Conservation (phyloP, 371 early-diverging fungal species). For the Mortierella sp. region DNA sequence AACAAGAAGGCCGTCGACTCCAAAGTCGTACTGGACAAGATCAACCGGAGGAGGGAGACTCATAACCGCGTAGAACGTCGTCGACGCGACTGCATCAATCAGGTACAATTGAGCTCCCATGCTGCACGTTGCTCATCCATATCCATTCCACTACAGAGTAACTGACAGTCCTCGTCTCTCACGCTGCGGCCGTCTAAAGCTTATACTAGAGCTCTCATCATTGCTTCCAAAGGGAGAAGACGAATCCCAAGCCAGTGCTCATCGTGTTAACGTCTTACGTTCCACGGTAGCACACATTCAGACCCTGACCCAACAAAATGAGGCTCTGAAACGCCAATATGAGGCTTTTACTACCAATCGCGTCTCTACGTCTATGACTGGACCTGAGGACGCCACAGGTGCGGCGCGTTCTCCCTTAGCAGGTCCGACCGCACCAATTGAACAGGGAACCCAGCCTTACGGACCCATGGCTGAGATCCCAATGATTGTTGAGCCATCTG, state of each 20-base stretch:
- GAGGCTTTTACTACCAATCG: slow-evolving; percentile 8
- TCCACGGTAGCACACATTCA: slow-evolving; percentile 61
- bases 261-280: slow-evolving; percentile 60
- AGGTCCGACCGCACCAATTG: neutral
- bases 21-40: slow-evolving; percentile 75
- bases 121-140: too few species aligned
- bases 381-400: too few species aligned
- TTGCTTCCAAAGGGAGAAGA: slow-evolving; percentile 31
- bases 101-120: slow-evolving; percentile 45
- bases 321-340: slow-evolving; percentile 38
- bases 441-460: neutral
- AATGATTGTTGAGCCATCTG: slow-evolving; percentile 26
- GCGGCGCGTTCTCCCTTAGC: slow-evolving; percentile 7
- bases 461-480: slow-evolving; percentile 19
- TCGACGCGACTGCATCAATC: slow-evolving; percentile 77
- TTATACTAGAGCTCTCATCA: slow-evolving; percentile 29
- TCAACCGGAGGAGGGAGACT: slow-evolving; percentile 75
- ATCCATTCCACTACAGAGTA: too few species aligned
- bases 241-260: slow-evolving; percentile 49
- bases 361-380: too few species aligned
- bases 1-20: slow-evolving; percentile 76
- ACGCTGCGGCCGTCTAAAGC: neutral
- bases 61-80: slow-evolving; percentile 81
- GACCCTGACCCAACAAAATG: slow-evolving; percentile 35
- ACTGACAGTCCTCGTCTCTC: too few species aligned